Base-by-base conservation (phyloP, 208 protist species). In the Trypanosoma melophagium region DNA sequence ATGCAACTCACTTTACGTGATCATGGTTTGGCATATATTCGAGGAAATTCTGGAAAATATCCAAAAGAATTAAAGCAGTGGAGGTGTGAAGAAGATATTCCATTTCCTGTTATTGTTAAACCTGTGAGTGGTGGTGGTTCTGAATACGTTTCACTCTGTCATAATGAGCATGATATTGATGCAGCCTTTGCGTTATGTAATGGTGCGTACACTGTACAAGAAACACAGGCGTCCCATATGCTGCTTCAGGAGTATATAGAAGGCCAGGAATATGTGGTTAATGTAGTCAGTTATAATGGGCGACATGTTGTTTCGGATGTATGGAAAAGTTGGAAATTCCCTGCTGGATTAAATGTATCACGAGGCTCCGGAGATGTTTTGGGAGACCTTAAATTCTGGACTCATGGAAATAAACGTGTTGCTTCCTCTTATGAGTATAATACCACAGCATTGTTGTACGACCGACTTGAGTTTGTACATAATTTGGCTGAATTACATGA, bases 201-300 rank as follows among this genome's bases (percentile, higher is more conserved):
- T 31, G 67, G 59, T 7, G 59, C 83, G 52, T 57, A 60, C 17
- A 92, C 85, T 16, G 85, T 79, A 10, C 79, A 86, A 59, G 31
- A 69, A 44, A 84, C 85, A 16, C 71, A 83, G 12, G 81, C 85
- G 10, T 66, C 51, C 14, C 69, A 79, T 68, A 83, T 96, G 69
- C 67, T 90, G 0, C 64, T 96, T 4, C 84, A 96, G 72, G 90
- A 96, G 76, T 96, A 94, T 80, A 91, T 96, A 59, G 86, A 90
- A 13, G 90, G 90, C 9, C 69, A 63, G 4, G 90, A 96, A 69
- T 96, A 96, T 66, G 86, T 96, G 21, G 85, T 96, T 41, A 85
- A 96, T 67, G 80, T 79, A 51, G 85, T 93, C 40, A 84, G 79
- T 55, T 90, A 85, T 74, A 54, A 89, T 40, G 84, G 86, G 54